phyloP scores from a whole-genome alignment of 441 rosid genomes.

The Populus hybrid region DNA sequence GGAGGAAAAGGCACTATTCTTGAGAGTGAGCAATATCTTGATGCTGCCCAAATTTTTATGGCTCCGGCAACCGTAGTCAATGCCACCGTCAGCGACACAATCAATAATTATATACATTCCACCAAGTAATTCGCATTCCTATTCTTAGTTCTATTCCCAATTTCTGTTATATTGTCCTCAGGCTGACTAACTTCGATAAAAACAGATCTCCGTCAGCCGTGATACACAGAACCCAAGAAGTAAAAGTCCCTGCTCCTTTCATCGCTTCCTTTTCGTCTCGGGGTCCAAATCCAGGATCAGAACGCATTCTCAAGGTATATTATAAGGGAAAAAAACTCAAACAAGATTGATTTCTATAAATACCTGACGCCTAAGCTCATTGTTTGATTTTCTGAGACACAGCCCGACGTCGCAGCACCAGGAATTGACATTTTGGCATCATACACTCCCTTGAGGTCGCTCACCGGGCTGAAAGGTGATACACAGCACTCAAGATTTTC shows the following conservation, averaged over 20 bases:
- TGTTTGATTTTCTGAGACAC: conserved; percentile 10
- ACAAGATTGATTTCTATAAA: not conserved
- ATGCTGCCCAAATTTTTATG: conserved; percentile 75
- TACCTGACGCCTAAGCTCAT: not conserved
- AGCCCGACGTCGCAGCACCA: conserved; percentile 78
- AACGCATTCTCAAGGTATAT: conserved; percentile 60
- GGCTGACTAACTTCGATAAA: not conserved
- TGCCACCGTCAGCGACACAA: conserved; percentile 37
- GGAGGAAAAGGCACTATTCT: conserved; percentile 68
- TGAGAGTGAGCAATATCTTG: conserved; percentile 46
- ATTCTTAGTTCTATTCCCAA: not conserved
- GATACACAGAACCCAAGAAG: conserved; percentile 53
- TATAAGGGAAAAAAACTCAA: not conserved
- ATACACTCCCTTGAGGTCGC: conserved; percentile 62
- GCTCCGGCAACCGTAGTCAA: conserved; percentile 69
- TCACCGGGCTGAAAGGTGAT: conserved; percentile 65
- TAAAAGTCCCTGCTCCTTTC: conserved; percentile 53
- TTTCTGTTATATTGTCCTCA: not conserved
- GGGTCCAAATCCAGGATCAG: conserved; percentile 68
- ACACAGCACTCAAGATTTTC: conserved; percentile 52
- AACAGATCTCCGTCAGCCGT: conserved; percentile 69
- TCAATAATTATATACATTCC: conserved; percentile 59
- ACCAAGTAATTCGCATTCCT: conserved; percentile 39
- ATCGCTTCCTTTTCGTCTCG: conserved; percentile 81
- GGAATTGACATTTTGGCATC: conserved; percentile 73